phyloP scores from a whole-genome alignment of 2,329 filamentous ascomycete genomes.

The Ploettnerulaceae sp. region DNA sequence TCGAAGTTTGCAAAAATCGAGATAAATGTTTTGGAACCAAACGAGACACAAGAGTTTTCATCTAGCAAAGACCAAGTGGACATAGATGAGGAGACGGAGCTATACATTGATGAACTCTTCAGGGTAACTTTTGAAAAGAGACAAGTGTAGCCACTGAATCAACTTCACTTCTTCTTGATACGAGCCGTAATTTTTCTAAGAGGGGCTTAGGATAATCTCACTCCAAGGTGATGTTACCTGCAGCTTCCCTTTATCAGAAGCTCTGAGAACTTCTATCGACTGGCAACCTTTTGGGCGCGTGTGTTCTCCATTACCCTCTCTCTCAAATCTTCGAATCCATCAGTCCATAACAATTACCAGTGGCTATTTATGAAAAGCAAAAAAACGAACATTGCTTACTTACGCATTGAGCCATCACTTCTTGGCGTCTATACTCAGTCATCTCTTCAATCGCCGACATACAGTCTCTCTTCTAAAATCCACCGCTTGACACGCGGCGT shows the following conservation, averaged over 20 bases:
- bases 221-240: too few relatives aligned
- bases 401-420: too few relatives aligned
- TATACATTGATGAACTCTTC: conserved; percentile 5
- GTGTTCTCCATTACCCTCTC: too few relatives aligned
- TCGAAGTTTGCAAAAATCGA: background rate
- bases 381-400: too few relatives aligned
- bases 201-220: too few relatives aligned
- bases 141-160: conserved; percentile 13
- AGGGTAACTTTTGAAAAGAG: conserved; percentile 2
- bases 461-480: conserved; percentile 53
- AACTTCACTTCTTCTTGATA: background rate
- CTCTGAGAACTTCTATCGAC: too few relatives aligned
- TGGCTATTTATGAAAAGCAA: too few relatives aligned
- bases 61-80: background rate
- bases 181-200: too few relatives aligned
- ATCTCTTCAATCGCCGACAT: conserved; percentile 37
- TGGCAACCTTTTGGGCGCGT: too few relatives aligned
- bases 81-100: background rate
- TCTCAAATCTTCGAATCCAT: too few relatives aligned
- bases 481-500: conserved; percentile 51
- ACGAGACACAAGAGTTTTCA: background rate
- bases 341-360: too few relatives aligned
- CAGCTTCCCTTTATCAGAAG: too few relatives aligned
- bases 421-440: background rate
- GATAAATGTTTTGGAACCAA: background rate